These are phyloP conservation scores for Marasmius sp. DNA, from an alignment of 1,284 basidiomycete genomes.

Conservation along the genomic window DNA sequence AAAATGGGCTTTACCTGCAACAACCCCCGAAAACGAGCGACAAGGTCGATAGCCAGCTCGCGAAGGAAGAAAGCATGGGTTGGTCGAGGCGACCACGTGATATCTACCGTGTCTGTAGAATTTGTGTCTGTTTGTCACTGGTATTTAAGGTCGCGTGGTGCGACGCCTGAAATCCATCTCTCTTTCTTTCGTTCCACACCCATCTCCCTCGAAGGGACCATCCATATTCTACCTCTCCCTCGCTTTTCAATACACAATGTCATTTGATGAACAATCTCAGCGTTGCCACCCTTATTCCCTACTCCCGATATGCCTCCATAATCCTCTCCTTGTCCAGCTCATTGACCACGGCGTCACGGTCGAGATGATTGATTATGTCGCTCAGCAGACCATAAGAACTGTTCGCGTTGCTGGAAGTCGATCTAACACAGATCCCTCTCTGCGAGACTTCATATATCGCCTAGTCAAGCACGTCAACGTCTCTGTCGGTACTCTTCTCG, in stretches of 20 bases:
- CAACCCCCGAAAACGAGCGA: slow-evolving; percentile 79
- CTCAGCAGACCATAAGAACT: slow-evolving; percentile 62
- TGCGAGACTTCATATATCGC: slow-evolving; percentile 88
- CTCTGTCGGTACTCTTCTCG: slow-evolving; percentile 88
- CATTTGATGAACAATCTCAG: slow-evolving; percentile 20
- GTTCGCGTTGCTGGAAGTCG: slow-evolving; percentile 57
- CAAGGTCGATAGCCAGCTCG: slow-evolving; percentile 62
- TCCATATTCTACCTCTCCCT: slow-evolving; percentile 20
- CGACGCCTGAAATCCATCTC: background rate
- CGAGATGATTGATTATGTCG: slow-evolving; percentile 82
- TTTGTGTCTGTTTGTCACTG: slow-evolving; percentile 3
- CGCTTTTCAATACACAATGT: slow-evolving; percentile 13
- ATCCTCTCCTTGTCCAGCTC: slow-evolving; percentile 76
- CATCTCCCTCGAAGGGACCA: slow-evolving; percentile 18
- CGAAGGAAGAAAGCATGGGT: slow-evolving; percentile 8
- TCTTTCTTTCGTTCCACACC: slow-evolving; percentile 12
- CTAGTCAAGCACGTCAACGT: slow-evolving; percentile 88
- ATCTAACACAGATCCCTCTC: slow-evolving; percentile 40
- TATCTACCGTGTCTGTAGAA: background rate
- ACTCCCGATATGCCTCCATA: slow-evolving; percentile 65
- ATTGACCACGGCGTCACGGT: slow-evolving; percentile 74
- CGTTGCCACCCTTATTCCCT: slow-evolving; percentile 70
- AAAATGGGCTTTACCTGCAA: slow-evolving; percentile 55
- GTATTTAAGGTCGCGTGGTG: background rate
- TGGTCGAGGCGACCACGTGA: background rate